Base-by-base conservation (phyloP, 192 early-diverging fungal species). In the Spizellomyces sp. region DNA sequence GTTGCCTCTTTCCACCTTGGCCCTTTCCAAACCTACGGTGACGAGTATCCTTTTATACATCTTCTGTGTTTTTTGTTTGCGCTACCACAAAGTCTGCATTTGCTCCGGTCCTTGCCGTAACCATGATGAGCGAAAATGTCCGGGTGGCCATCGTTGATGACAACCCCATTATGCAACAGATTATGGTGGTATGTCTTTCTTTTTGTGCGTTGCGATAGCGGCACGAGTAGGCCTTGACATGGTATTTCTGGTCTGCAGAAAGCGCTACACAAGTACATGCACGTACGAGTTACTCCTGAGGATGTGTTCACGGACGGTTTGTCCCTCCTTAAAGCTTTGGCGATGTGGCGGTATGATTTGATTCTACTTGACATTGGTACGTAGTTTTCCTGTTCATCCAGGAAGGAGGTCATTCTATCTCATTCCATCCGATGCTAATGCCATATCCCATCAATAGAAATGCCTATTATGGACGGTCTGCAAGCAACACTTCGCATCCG, bases 81-180 rank as follows among this genome's bases (percentile, higher is more conserved):
- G 3, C 1, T 36, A 36, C 27, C 27, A 36, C 3, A 36, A 36
- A 0, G 27, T 36, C 27, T 36, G 27, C 27, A 36, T 36, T 36
- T 36, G 27, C 27, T 36, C 27, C n/a, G n/a, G n/a, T n/a, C n/a
- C n/a, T n/a, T n/a, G n/a, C 27, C 27, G 27, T 36, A 36, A 36
- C 27, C 27, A 36, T 36, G 27, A 61, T 61, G n/a, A 14, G 10
- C 27, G 17, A 5, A 15, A 65, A 65, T 9, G 19, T 67, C n/a
- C 63, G 71, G 5, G 48, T 74, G 8, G 71, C 71, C n/a, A 27
- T 74, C 9, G 71, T 74, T 15, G 71, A 74, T 46, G 71, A 74
- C 46, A 74, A 74, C 46, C 71, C 71, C 45, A 66, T 74, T 22
- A 74, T 74, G 57, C 63, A 66, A 57, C 71, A 74, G 42, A 74